phyloP scores from a whole-genome alignment of 163 green algal genomes.

The Scenedesmus sp. region DNA sequence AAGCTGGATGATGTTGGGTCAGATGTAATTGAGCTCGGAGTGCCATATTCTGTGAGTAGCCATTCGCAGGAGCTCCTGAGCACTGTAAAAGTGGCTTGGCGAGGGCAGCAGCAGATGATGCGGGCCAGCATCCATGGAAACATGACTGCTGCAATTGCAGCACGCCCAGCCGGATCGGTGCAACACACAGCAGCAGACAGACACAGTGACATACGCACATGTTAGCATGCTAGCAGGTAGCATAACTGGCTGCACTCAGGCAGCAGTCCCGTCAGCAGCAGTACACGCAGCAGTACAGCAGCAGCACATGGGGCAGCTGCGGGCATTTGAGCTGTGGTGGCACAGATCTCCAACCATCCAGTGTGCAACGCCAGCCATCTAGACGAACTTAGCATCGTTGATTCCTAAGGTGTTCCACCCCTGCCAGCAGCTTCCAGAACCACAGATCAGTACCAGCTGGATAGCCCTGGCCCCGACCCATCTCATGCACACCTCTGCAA shows the following conservation, averaged over 20 bases:
- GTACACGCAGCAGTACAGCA: neutral
- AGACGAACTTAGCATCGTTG: too few species aligned
- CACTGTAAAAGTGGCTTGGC: neutral
- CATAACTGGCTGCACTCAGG: neutral
- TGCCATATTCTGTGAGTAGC: constrained; percentile 92
- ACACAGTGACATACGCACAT: neutral
- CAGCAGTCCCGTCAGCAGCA: neutral
- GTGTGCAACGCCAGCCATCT: too few species aligned
- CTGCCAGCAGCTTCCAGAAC: too few species aligned
- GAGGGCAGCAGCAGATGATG: neutral
- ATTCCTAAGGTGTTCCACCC: too few species aligned
- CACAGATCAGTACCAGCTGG: too few species aligned
- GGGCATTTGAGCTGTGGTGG: neutral
- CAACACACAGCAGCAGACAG: neutral
- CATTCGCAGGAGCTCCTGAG: neutral
- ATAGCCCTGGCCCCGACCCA: neutral
- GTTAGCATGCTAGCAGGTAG: neutral
- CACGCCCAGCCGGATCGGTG: neutral
- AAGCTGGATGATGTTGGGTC: constrained; percentile 84
- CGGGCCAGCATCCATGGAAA: neutral
- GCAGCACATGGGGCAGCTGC: neutral
- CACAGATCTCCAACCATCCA: too few species aligned
- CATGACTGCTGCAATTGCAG: neutral
- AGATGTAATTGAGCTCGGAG: constrained; percentile 97
- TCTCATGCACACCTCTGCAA: neutral